Base-by-base conservation (phyloP, 2,329 filamentous ascomycete species). In the Trichoderma simmonsii region DNA sequence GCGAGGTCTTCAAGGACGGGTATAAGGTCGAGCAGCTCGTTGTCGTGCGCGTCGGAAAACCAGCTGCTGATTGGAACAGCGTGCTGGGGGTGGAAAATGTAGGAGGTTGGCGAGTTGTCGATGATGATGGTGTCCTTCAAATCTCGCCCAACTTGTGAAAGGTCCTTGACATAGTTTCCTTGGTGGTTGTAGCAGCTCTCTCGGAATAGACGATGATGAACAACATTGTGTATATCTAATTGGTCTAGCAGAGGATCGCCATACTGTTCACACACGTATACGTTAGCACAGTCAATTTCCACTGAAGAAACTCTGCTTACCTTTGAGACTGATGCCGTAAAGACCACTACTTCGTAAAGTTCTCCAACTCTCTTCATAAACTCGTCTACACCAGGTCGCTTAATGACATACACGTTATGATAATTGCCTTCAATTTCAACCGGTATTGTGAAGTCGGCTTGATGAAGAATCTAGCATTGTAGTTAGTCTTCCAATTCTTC, bases 101-200 rank as follows among this genome's bases (percentile, higher is more conserved):
- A 99, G 14, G 95, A 98, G 5, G 96, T 99, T 3, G 96, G 96
- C 61, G 96, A 98, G 84, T 99, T 99, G 85, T 99, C 96, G 79
- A 99, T 99, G 81, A 99, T 99, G 80, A 99, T 99, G 24, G 95
- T 99, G 80, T 99, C 95, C 82, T 94, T 93, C 71, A 99, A 89
- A 81, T 98, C 95, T 75, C 96, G 92, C 66, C 96, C 96, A 72
- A 99, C 92, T 86, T 98, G 96, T 61, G 96, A 98, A 70, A 99
- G 89, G 81, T 99, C 96, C 88, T 99, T 99, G 81, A 99, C 96
- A 77, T 99, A 99, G 82, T 99, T 99, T 77, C 96, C 96, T 85
- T 98, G 96, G 81, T 99, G 96, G 81, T 99, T 99, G 83, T 97
- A 98, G 84, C 96, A 99, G 82, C 95, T 98, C 84, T 99, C 96